Base-by-base conservation (phyloP, 1,139 yeast species). In the Meyerozyma athensensis region DNA sequence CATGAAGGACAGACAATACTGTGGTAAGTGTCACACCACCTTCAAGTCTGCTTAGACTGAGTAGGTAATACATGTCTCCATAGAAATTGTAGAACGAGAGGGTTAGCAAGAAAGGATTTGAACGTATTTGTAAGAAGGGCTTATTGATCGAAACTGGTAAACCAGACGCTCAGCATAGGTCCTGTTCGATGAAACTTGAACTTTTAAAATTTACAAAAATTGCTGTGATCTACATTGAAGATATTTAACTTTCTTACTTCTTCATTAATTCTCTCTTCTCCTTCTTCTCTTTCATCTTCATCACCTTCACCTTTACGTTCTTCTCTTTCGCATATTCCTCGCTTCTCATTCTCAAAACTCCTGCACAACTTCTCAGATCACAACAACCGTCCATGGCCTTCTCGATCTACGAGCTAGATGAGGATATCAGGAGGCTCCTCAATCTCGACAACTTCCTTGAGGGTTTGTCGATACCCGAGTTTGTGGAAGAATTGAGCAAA, bases 1-100 rank as follows among this genome's bases (percentile, higher is more conserved):
- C 90, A 92, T 86, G 94, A 77, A 79, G 74, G 90, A 83, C 84
- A 92, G 98, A 81, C 95, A 86, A 77, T 92, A 92, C 97, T 92
- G 98, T 77, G 98, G 98, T 79, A 90, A 86, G 80, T 92, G 98
- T 79, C 97, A 90, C 83, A 78, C 86, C 68, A 90, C 97, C 70
- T 84, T 80, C 78, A 81, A 79, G 72, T 73, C 78, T 48, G 60
- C 63, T 59, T 69, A 74, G 62, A 32, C 17, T 21, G n/a, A n/a
- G n/a, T n/a, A 20, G 30, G 6, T 35, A 28, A 35, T 26, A 17
- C 12, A 34, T 17, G 36, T 34, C n/a, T n/a, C n/a, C n/a, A n/a
- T n/a, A n/a, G n/a, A n/a, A n/a, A n/a, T n/a, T n/a, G n/a, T n/a
- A n/a, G n/a, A n/a, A n/a, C n/a, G n/a, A n/a, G n/a, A n/a, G n/a